Evolutionary conservation across 768 basidiomycete genomes (phyloP), one percentile per base, ranked within the genome.

Genomic region (Coprinopsis strossmayeri): DNA sequence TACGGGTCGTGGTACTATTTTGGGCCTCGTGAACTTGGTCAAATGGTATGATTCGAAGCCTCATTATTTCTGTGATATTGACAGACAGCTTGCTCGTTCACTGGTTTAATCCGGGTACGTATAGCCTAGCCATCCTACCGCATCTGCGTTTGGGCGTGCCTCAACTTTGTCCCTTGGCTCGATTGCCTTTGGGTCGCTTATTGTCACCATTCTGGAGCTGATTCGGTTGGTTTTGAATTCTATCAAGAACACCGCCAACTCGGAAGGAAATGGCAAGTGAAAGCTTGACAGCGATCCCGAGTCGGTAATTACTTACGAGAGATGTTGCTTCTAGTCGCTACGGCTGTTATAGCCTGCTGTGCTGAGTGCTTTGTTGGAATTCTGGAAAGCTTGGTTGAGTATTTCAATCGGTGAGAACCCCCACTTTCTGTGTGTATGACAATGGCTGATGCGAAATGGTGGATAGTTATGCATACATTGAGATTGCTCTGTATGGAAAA

Each of bases 401-500:
- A 84, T 65, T 91, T 91, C 70, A 92, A 91, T 63, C 75, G 82
- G 79, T 79, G 43, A 47, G 65, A 43, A 20, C 23, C 23, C 25
- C 5, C 15, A 32, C 3, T 17, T 18, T 4, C 20, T 34, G 17
- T 42, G 20, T 42, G 45, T 30, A 18, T 4, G 3, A 15, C 9
- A 3, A 2, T 11, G 1, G 7, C 45, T 32, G 30, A 32, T 32
- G 27, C 1, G 7, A 15, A 15, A 32, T 7, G 3, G 34, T n/a
- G 27, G 49, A 32, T 20, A 80, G 81, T 74, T 88, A 90, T 64
- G 81, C 84, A 21, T 88, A 85, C 56, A 89, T 91, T 55, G 86
- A 91, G 61, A 91, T 91, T 41, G 86, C 89, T 0, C 68, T 91
- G 9, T 93, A 91, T 60, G 90, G 91, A 27, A 93, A 92, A 64